Percentiles rank a stretch among this genome's conserved stretches.
Conservation (phyloP, 139 green algal genomes). For the Volvox africanus region DNA sequence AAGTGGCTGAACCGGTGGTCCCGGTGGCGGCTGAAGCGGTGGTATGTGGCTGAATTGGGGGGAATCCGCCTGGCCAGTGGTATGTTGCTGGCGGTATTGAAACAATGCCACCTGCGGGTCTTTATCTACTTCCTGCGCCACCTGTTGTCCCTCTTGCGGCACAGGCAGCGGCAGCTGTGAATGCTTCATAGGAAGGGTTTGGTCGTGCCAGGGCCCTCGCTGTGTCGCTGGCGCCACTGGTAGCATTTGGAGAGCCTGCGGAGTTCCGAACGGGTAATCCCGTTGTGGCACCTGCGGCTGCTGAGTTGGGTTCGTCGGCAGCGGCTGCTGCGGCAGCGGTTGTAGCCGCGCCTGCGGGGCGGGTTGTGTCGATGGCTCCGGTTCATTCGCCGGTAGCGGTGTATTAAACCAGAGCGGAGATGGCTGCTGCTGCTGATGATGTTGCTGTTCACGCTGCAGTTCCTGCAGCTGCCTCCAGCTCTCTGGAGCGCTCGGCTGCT, state of each 20-base stretch:
- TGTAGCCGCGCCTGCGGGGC: not conserved
- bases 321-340: constrained; percentile 2
- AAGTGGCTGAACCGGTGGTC: not conserved
- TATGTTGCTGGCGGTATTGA: not conserved
- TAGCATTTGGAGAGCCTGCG: not conserved
- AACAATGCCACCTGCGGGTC: too few species aligned
- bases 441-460: constrained; percentile 14
- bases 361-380: not conserved
- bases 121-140: not conserved
- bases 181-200: not conserved
- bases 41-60: not conserved
- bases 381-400: not conserved
- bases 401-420: not conserved
- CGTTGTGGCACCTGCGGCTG: not conserved
- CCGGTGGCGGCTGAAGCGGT: not conserved
- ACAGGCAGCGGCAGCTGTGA: not conserved
- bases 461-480: not conserved
- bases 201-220: not conserved
- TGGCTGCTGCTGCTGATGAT: not conserved
- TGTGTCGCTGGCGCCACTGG: not conserved
- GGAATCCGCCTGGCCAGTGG: too few species aligned
- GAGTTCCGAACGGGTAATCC: too few species aligned
- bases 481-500: not conserved
- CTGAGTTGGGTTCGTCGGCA: not conserved
- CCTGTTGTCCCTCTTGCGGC: not conserved